Evolutionary conservation across 306 rosid species (phyloP).

Genomic region (Quercus bicolor): DNA sequence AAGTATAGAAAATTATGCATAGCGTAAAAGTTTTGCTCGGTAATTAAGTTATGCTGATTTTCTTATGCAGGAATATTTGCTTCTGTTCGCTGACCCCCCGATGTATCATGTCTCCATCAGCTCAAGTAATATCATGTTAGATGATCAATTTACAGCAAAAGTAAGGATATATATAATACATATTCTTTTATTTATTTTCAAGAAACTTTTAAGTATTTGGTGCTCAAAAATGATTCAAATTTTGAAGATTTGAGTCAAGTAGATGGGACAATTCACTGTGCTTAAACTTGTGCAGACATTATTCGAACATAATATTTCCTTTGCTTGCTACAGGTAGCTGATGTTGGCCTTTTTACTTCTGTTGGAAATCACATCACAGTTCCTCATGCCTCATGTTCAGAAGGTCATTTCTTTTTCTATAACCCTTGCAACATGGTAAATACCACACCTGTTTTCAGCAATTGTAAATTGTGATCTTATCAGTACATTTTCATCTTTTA

Average conservation of each 20-base stretch:
- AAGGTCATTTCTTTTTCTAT: conserved; percentile 42
- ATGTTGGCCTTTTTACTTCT: conserved; percentile 50
- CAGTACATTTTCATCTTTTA: conserved; percentile 5
- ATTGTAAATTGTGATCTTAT: neutral
- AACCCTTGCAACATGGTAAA: neutral
- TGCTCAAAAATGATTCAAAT: neutral
- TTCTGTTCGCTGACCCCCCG: conserved; percentile 79
- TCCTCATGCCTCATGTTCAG: conserved; percentile 41
- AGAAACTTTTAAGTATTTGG: conserved; percentile 2
- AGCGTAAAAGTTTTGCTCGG: neutral
- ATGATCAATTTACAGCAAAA: conserved; percentile 76
- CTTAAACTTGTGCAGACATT: neutral
- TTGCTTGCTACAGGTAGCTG: conserved; percentile 62
- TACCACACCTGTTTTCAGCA: neutral
- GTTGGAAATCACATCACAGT: conserved; percentile 28
- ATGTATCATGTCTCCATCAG: conserved; percentile 67
- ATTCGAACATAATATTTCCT: conserved; percentile 1
- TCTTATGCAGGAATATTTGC: conserved; percentile 73
- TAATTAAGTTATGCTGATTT: conserved; percentile 11
- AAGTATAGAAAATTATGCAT: neutral
- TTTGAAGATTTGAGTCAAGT: neutral
- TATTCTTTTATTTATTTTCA: neutral
- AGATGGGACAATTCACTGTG: conserved; percentile 16
- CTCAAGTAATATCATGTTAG: conserved; percentile 82
- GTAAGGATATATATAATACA: conserved; percentile 32